phyloP scores from a whole-genome alignment of 352 stramenopile genomes.

The Pythium coloratum region DNA sequence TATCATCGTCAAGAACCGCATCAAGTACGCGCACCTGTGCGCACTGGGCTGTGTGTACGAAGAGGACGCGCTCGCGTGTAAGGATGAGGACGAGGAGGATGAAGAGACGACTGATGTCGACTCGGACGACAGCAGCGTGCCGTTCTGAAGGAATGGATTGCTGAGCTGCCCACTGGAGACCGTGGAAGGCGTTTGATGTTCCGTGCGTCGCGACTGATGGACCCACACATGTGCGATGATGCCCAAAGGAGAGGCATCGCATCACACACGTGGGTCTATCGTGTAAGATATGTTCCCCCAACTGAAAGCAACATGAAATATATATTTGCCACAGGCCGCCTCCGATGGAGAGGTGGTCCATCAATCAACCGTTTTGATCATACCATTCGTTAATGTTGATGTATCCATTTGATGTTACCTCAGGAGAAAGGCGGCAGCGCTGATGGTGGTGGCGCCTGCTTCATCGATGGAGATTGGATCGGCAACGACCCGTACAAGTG shows the following conservation, averaged over 20 bases:
- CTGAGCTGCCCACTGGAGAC: not conserved
- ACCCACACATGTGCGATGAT: not conserved
- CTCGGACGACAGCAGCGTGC: slow-evolving; percentile 25
- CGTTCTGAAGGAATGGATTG: not conserved
- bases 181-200: slow-evolving; percentile 4
- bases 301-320: not conserved
- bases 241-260: not conserved
- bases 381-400: not conserved
- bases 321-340: not conserved
- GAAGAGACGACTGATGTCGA: slow-evolving; percentile 44
- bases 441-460: not conserved
- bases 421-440: not conserved
- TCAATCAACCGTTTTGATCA: not conserved
- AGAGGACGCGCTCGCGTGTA: slow-evolving; percentile 28
- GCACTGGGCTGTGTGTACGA: slow-evolving; percentile 60
- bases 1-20: slow-evolving; percentile 74
- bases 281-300: slow-evolving; percentile 4
- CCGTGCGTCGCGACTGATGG: slow-evolving; percentile 1
- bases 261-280: not conserved
- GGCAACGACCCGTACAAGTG: not conserved
- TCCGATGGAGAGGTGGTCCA: slow-evolving; percentile 4
- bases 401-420: not conserved
- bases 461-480: not conserved
- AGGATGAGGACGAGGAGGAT: slow-evolving; percentile 26
- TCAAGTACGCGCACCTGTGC: slow-evolving; percentile 73